Percentiles rank a stretch among this genome's conserved stretches.
phyloP scores from a whole-genome alignment of 352 stramenopile species.

The Globisporangium polare region DNA sequence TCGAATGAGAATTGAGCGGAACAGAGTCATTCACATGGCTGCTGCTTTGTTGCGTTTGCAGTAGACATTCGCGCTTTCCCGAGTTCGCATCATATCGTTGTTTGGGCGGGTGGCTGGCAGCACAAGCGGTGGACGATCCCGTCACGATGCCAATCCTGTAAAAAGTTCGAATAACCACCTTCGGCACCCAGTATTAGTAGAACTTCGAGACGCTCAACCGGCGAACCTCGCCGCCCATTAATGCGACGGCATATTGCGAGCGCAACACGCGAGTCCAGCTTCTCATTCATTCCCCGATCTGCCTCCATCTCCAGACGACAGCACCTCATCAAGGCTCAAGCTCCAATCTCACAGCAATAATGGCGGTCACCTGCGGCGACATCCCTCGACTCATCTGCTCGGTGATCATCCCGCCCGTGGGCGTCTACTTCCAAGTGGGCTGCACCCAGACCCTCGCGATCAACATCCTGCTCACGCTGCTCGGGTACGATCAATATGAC shows the following conservation, averaged over 20 bases:
- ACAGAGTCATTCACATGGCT: no score
- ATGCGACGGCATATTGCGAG: neutral
- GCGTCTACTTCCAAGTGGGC: constrained; percentile 39
- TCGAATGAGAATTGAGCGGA: no score
- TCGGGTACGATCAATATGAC: constrained; percentile 27
- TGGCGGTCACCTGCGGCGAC: constrained; percentile 65
- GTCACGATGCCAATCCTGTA: no score
- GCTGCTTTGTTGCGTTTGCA: no score
- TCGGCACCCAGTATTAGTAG: no score
- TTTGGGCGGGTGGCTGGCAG: no score
- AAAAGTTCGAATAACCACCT: no score
- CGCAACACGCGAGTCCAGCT: neutral
- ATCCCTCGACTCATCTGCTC: constrained; percentile 68
- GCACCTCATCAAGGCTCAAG: neutral
- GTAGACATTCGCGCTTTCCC: no score
- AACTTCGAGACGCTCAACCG: no score
- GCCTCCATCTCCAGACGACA: neutral
- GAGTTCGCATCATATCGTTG: no score
- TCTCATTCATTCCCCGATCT: neutral
- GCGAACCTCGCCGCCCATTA: neutral
- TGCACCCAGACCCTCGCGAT: constrained; percentile 44
- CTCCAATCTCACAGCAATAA: constrained; percentile 10
- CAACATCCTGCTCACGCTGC: constrained; percentile 67
- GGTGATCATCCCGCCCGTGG: constrained; percentile 46
- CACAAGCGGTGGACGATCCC: no score